These are phyloP conservation scores for Fusarium duplospermum DNA, from an alignment of 2,329 filamentous ascomycete genomes.

Conservation along the genomic window DNA sequence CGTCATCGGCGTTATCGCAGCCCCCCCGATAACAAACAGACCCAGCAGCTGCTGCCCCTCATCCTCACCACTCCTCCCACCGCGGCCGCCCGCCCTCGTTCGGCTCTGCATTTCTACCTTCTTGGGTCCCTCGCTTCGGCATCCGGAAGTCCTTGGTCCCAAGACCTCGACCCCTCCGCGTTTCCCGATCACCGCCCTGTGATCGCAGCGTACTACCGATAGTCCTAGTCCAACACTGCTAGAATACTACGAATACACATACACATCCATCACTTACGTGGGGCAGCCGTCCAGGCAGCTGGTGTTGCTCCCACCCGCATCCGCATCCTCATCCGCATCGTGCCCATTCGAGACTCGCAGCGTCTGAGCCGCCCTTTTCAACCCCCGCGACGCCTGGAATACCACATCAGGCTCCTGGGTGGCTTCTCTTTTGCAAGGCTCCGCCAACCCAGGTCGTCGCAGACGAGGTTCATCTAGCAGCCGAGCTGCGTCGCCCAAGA, in stretches of 20 bases:
- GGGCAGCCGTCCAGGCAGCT: constrained; percentile 26
- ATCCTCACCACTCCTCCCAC: constrained; percentile 24
- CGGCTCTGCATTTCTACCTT: constrained; percentile 19
- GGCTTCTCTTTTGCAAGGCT: neutral
- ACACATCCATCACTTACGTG: constrained; percentile 23
- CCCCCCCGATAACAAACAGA: constrained; percentile 43
- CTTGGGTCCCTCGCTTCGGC: constrained; percentile 21
- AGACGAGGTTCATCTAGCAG: constrained; percentile 5
- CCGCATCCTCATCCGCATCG: constrained; percentile 1
- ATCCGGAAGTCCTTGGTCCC: constrained; percentile 33
- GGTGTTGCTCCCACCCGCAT: constrained; percentile 12
- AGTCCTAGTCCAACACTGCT: constrained; percentile 45
- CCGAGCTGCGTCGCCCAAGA: constrained; percentile 21
- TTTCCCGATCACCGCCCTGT: constrained; percentile 41
- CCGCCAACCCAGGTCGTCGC: neutral
- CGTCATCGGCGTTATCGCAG: constrained; percentile 46
- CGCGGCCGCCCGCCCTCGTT: constrained; percentile 17
- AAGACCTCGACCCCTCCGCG: constrained; percentile 41
- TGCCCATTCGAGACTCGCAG: constrained; percentile 21
- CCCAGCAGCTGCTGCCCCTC: constrained; percentile 34
- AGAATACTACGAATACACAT: constrained; percentile 42
- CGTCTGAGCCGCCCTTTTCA: constrained; percentile 5
- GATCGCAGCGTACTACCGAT: constrained; percentile 45
- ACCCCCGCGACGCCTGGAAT: constrained; percentile 1
- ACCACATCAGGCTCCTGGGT: constrained; percentile 8